Evolutionary conservation across 2,329 filamentous ascomycete genomes (phyloP).

Genomic region (Paraphoma sp.): DNA sequence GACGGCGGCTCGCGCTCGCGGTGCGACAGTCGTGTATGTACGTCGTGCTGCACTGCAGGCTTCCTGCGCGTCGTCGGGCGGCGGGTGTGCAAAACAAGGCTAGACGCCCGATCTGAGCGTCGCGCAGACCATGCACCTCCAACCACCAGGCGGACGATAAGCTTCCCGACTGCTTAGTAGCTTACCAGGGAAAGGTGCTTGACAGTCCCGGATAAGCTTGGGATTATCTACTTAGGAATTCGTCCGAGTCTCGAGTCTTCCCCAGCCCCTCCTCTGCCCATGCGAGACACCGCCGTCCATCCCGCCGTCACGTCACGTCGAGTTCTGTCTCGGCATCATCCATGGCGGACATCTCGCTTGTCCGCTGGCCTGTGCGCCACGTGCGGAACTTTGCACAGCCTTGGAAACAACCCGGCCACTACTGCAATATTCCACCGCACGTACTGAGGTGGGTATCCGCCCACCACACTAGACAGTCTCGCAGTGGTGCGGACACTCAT

Average conservation of each 20-base stretch:
- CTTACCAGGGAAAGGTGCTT: too few relatives aligned
- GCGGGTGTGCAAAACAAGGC: constrained; percentile 5
- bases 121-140: constrained; percentile 1
- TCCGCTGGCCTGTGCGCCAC: background rate
- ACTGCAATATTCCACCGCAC: background rate
- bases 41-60: constrained; percentile 1
- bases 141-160: background rate
- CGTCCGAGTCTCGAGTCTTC: background rate
- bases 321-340: background rate
- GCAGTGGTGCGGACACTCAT: too few relatives aligned
- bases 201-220: background rate
- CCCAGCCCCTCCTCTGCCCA: background rate
- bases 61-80: constrained; percentile 3
- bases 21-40: background rate
- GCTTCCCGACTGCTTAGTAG: background rate
- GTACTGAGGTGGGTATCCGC: too few relatives aligned
- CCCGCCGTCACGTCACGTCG: background rate
- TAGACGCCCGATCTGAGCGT: constrained; percentile 1
- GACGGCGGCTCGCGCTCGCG: background rate
- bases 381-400: background rate
- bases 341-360: background rate
- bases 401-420: background rate
- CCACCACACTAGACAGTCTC: too few relatives aligned
- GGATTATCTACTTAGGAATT: background rate
- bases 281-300: background rate